Evolutionary conservation across 768 basidiomycete genomes (phyloP), one percentile per base, ranked within the genome.

Genomic region (Obba rivulosa): DNA sequence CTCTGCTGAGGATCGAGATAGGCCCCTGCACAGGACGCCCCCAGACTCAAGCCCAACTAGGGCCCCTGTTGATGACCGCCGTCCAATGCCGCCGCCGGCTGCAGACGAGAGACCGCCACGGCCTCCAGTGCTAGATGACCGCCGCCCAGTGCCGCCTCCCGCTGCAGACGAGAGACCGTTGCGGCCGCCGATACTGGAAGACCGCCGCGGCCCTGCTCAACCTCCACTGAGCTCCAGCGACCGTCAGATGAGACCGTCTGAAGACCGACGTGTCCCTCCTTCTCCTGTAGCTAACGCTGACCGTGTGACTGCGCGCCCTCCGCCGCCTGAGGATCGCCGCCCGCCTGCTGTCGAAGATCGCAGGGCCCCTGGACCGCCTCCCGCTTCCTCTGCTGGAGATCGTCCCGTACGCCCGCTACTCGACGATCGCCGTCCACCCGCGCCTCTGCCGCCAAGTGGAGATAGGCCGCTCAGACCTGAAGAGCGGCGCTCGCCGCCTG

Each of bases 371-470:
- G 34, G 25, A n/a, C 38, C 39, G 3, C 40, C 41, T 25, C 52
- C 54, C 34, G 21, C 45, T 25, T 50, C 54, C 34, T n/a, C 45
- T 24, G 20, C 35, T 18, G 31, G 24, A 40, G 56, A 54, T 3
- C 44, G 57, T 34, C 13, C 34, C 28, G 47, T 8, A 2, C 35
- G 46, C 35, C 42, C 49, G 42, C 28, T 13, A 31, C n/a, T 24
- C 38, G 58, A 60, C 43, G 56, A 56, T 22, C 60, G 54, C 20
- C 54, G 50, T 25, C 43, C 43, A 4, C 48, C 38, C 18, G 35
- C 40, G 10, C 50, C 51, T 11, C 39, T 36, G 1, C n/a, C 49
- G 28, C 28, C 28, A 9, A 18, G 36, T 7, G 18, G 18, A 21
- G 52, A 53, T 20, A 50, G 54, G 9, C n/a, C 37, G 3, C 21